A percentile compares a stretch with the other conserved stretches of the same genome.
phyloP scores from a whole-genome alignment of 495 filamentous ascomycete species.

The Lasiosphaeriaceae sp. region DNA sequence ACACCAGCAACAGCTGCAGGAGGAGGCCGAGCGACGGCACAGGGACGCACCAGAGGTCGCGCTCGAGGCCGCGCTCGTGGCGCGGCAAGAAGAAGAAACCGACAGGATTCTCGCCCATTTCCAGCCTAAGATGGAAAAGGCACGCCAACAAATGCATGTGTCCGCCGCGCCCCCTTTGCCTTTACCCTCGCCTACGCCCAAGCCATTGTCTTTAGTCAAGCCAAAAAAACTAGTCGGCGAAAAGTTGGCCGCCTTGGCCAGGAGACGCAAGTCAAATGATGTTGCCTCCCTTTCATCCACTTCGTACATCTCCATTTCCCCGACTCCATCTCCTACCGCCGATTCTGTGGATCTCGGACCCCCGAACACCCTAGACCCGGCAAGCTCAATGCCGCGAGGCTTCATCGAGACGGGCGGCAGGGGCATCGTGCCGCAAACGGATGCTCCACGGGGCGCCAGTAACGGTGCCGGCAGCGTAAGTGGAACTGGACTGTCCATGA shows the following conservation, averaged over 20 bases:
- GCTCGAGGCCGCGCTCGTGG: conserved; percentile 23
- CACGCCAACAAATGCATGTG: conserved; percentile 39
- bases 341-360: conserved; percentile 14
- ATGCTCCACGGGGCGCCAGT: conserved; percentile 79
- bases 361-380: conserved; percentile 23
- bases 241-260: conserved; percentile 36
- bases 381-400: conserved; percentile 7
- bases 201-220: conserved; percentile 19
- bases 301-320: conserved; percentile 15
- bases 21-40: conserved; percentile 4
- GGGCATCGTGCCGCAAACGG: conserved; percentile 59
- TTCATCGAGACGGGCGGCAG: conserved; percentile 31
- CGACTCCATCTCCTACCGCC: conserved; percentile 18
- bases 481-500: conserved; percentile 9
- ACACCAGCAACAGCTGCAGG: not conserved
- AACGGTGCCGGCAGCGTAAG: conserved; percentile 73
- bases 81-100: conserved; percentile 38
- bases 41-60: conserved; percentile 16
- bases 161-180: conserved; percentile 17
- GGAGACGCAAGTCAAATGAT: conserved; percentile 26
- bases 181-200: conserved; percentile 9
- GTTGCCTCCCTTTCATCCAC: conserved; percentile 10
- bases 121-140: conserved; percentile 39
- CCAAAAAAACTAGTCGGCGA: conserved; percentile 35
- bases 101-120: conserved; percentile 42